Evolutionary conservation across 2,329 filamentous ascomycete species (phyloP), one percentile per base, ranked within the genome.

Genomic region (Aspergillus fijiensis): DNA sequence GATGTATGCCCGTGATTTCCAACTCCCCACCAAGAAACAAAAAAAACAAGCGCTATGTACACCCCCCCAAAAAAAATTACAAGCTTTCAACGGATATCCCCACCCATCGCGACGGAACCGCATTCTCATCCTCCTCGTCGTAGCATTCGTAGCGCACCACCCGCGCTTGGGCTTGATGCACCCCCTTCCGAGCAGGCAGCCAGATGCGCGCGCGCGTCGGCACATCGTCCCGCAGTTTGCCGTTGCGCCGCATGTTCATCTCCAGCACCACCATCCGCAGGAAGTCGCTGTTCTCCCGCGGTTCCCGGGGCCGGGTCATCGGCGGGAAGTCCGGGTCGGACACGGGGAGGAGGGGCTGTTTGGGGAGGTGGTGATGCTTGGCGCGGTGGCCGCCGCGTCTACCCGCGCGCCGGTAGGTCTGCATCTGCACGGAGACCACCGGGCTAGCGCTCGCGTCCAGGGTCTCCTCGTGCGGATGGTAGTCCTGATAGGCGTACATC

Each of bases 191-290:
- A 49, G 86, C 85, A 42, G 86, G 85, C 49, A 88, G 72, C 84
- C 84, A 87, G 61, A 87, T 80, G 58, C 80, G 81, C 27, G 86
- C 86, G 63, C 81, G 79, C 21, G 85, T 84, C 16, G 81, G 78
- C 10, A 76, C 72, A 56, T 83, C 82, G 49, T 83, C 76, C 62
- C 85, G 84, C 49, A 88, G 76, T 74, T 88, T 88, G 58, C 86
- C 86, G 61, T 79, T 79, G 49, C 85, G 81, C 42, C 85, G 81
- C 86, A 88, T 88, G 70, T 88, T 87, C 85, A 88, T 87, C 73
- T 88, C 86, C 51, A 88, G 77, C 11, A 88, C 86, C 16, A 87
- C 84, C 64, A 88, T 82, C 39, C 86, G 82, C 51, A 88, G 73
- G 69, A 88, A 88, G 67, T 88, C 82, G 64, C 82, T 79, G 70